Percentiles rank a stretch among this genome's conserved stretches.
Evolutionary conservation across 2,329 filamentous ascomycete species (phyloP).

Genomic region (Neodidymelliopsis sp.): DNA sequence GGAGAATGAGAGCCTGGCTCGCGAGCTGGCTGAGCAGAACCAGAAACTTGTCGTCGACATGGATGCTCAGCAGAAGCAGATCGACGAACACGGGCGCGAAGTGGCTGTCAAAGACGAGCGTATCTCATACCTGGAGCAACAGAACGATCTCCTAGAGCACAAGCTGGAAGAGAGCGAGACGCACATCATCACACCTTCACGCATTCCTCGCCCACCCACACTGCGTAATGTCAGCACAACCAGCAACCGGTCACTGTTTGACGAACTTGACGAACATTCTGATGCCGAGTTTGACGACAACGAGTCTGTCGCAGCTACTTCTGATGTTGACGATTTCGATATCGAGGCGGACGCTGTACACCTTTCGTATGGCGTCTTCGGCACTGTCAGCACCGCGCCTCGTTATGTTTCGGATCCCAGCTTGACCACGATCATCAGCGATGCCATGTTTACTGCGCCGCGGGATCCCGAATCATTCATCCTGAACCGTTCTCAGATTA

Average conservation of each 20-base stretch:
- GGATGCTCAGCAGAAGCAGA: background rate
- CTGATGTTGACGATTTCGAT: background rate
- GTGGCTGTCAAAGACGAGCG: background rate
- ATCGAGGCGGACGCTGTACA: background rate
- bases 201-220: background rate
- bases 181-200: too few species aligned
- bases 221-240: background rate
- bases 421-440: background rate
- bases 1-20: background rate
- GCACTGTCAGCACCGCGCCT: background rate
- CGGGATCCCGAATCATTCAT: background rate
- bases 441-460: background rate
- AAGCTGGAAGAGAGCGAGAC: background rate
- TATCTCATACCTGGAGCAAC: conserved; percentile 1
- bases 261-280: background rate
- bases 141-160: background rate
- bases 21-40: background rate
- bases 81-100: background rate
- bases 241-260: background rate
- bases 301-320: background rate
- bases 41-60: background rate
- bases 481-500: background rate
- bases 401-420: background rate
- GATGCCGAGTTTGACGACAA: background rate
- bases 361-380: too few species aligned